phyloP scores from a whole-genome alignment of 2,329 filamentous ascomycete genomes.

The Sclerotinia subarctica region DNA sequence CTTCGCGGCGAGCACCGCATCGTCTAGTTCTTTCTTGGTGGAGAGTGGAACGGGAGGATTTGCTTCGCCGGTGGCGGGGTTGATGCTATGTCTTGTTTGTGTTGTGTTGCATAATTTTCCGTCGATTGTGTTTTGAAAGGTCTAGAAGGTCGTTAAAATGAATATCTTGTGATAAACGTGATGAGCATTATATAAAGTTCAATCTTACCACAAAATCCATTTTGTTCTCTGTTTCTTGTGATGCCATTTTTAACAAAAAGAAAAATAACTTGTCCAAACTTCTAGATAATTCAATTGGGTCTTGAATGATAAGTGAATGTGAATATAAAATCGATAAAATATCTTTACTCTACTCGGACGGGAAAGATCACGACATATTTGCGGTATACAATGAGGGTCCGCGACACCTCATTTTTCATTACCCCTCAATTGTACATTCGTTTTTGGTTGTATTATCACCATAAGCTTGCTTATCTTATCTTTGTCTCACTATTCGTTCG shows the following conservation, averaged over 20 bases:
- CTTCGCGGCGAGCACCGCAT: constrained; percentile 46
- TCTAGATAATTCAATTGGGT: too few relatives aligned
- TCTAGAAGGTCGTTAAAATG: neutral
- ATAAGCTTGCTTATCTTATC: too few relatives aligned
- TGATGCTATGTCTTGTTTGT: constrained; percentile 20
- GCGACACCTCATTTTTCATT: neutral
- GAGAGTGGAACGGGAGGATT: constrained; percentile 41
- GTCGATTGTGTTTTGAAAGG: constrained; percentile 17
- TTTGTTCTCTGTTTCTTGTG: neutral
- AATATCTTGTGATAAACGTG: neutral
- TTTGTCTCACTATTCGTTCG: too few relatives aligned
- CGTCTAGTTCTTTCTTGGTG: constrained; percentile 43
- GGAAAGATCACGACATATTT: neutral
- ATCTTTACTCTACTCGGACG: too few relatives aligned
- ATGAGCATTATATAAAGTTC: neutral
- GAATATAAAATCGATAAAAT: neutral
- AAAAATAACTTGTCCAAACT: too few relatives aligned
- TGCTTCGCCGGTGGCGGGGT: constrained; percentile 23
- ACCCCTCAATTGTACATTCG: neutral
- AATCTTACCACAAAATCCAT: neutral
- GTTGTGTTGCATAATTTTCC: constrained; percentile 6
- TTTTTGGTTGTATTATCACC: neutral
- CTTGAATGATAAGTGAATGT: neutral
- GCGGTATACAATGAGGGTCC: neutral
- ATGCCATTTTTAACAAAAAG: neutral